These are phyloP conservation scores for Lycium ferocissimum DNA, from an alignment of 257 asterid species.

Conservation along the genomic window DNA sequence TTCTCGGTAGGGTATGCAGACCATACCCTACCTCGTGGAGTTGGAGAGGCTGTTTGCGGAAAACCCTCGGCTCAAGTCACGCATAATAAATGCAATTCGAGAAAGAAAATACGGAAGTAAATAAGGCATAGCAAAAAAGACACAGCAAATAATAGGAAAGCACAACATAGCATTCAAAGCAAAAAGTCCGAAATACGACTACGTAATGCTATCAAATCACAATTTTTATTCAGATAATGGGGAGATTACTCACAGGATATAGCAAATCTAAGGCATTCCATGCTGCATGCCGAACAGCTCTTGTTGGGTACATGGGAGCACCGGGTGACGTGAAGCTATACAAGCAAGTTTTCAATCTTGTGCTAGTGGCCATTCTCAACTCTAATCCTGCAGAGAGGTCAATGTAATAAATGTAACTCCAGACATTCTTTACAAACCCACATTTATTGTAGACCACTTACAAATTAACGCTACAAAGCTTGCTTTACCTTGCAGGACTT, in stretches of 20 bases:
- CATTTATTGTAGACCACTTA: slow-evolving; percentile 11
- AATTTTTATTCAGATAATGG: slow-evolving; percentile 8
- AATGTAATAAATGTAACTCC: not conserved
- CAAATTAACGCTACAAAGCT: slow-evolving; percentile 6
- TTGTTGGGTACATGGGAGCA: slow-evolving; percentile 95
- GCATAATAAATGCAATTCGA: too few species aligned
- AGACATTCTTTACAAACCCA: not conserved
- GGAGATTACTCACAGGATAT: slow-evolving; percentile 76
- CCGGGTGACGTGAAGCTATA: slow-evolving; percentile 99
- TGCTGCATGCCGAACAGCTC: slow-evolving; percentile 98
- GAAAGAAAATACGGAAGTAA: too few species aligned
- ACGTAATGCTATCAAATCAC: not conserved
- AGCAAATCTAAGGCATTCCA: slow-evolving; percentile 90
- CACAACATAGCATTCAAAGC: too few species aligned
- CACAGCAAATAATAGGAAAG: too few species aligned
- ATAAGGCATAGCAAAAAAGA: too few species aligned
- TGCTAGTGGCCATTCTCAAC: slow-evolving; percentile 86
- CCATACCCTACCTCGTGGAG: too few species aligned
- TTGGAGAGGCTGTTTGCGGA: too few species aligned
- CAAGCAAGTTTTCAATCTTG: slow-evolving; percentile 86
- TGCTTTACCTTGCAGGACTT: slow-evolving; percentile 69
- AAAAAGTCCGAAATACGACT: not conserved
- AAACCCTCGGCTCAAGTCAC: too few species aligned
- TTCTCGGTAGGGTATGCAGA: too few species aligned
- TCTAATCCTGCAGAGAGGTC: slow-evolving; percentile 69